Evolutionary conservation across 2,329 filamentous ascomycete genomes (phyloP), one percentile per base, ranked within the genome.

Genomic region (Diaporthe capsici): DNA sequence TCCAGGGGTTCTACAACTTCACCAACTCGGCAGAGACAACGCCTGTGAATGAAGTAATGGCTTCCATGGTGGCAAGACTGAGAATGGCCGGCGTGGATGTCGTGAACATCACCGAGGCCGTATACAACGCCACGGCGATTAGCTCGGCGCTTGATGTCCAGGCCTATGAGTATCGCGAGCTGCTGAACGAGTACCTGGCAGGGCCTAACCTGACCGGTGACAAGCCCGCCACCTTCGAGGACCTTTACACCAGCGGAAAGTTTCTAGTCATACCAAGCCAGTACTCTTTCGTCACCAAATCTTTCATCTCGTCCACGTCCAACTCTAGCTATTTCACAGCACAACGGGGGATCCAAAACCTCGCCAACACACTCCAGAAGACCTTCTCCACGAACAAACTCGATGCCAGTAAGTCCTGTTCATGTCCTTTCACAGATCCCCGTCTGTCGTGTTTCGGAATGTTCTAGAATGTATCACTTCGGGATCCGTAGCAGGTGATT

Each of bases 241-340:
- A 89, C 6, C 82, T 93, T 0, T 91, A 90, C 78, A 81, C 80
- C 20, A 85, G 83, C 28, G 85, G 85, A 9, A 82, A 89, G 2
- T 93, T 91, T 79, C 82, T 93, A 1, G 90, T 93, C 49, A 88
- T 93, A 7, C 90, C 91, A 0, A 82, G 84, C 3, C 89, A 93
- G 77, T 90, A 91, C 80, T 83, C 84, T 47, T 90, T 90, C 79
- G 84, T 92, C 67, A 86, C 86, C 61, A 88, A 84, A 2, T 85
- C 86, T 0, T 84, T 88, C 1, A 78, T 81, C n/a, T 91, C 87
- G 2, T 91, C 89, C 0, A 90, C 89, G 0, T 80, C 80, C 25
- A 77, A 81, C 68, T 76, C 81, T 1, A 86, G 85, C 51, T 93
- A 93, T 79, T 78, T 83, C 3, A 65, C 79, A n/a, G 84, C 86